Percentiles rank a stretch among this genome's conserved stretches.
phyloP scores from a whole-genome alignment of 345 rosid species.

The Lenwebbia sp. region DNA sequence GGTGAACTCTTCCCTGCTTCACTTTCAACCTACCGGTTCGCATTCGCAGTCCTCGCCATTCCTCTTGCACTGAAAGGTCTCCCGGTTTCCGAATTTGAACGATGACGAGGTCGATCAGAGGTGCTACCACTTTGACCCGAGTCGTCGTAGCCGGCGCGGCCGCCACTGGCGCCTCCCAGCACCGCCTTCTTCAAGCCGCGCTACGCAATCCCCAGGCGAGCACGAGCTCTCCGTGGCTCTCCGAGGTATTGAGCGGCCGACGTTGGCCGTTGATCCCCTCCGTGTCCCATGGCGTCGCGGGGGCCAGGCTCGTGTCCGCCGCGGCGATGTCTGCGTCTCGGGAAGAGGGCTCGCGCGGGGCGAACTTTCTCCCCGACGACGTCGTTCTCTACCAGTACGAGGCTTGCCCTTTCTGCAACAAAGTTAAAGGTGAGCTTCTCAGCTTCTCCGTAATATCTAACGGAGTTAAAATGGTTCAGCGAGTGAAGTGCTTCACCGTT shows the following conservation, averaged over 20 bases:
- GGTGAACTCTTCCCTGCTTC: not conserved
- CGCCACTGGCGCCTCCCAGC: slow-evolving; percentile 7
- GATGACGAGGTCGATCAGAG: slow-evolving; percentile 44
- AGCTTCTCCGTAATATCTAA: not conserved
- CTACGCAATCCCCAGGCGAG: slow-evolving; percentile 13
- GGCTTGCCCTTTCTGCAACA: slow-evolving; percentile 97
- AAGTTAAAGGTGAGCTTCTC: slow-evolving; percentile 55
- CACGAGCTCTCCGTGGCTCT: slow-evolving; percentile 8
- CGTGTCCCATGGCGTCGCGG: slow-evolving; percentile 24
- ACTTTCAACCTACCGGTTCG: not conserved
- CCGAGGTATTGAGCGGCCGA: slow-evolving; percentile 15
- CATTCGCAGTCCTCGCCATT: not conserved
- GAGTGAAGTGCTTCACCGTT: not conserved
- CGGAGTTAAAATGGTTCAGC: not conserved
- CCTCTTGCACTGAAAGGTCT: not conserved
- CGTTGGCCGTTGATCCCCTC: slow-evolving; percentile 17
- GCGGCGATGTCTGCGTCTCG: slow-evolving; percentile 40
- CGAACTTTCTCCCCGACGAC: slow-evolving; percentile 44
- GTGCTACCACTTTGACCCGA: slow-evolving; percentile 25
- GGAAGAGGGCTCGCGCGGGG: slow-evolving; percentile 29
- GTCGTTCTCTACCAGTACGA: slow-evolving; percentile 90
- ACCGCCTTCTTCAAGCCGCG: slow-evolving; percentile 32
- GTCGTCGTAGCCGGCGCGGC: slow-evolving; percentile 12
- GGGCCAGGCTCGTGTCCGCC: slow-evolving; percentile 37
- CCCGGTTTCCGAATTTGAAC: not conserved